A percentile compares a stretch with the other conserved stretches of the same genome.
These are phyloP conservation scores for Pyricularia grisea DNA, from an alignment of 2,329 filamentous ascomycete species.

Conservation along the genomic window DNA sequence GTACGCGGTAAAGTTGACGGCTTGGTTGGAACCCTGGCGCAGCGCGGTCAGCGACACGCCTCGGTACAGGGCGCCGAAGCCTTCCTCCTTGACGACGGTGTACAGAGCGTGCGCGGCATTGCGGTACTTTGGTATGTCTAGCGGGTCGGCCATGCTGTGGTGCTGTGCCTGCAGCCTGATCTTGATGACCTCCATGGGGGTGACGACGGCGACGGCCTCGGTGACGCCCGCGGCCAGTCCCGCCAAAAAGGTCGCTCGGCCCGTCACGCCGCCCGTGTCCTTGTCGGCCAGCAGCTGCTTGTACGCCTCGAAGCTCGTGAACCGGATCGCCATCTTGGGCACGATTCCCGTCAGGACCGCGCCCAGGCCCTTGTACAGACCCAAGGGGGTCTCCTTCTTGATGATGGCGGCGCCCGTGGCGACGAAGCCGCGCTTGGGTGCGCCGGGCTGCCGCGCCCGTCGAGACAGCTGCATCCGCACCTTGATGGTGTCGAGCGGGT, in stretches of 20 bases:
- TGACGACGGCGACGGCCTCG: constrained; percentile 92
- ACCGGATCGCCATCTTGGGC: constrained; percentile 98
- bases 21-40: constrained; percentile 93
- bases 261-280: constrained; percentile 56
- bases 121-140: constrained; percentile 94
- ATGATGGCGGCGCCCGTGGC: constrained; percentile 81
- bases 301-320: constrained; percentile 94
- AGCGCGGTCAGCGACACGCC: constrained; percentile 90
- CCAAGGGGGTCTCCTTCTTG: constrained; percentile 80
- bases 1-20: constrained; percentile 98
- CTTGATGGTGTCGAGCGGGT: constrained; percentile 96
- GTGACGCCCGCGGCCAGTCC: constrained; percentile 90
- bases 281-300: constrained; percentile 71
- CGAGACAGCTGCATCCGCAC: constrained; percentile 98
- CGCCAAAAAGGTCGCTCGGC: constrained; percentile 58
- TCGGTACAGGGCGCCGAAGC: constrained; percentile 76
- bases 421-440: constrained; percentile 81
- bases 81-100: constrained; percentile 89
- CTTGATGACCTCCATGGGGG: constrained; percentile 98
- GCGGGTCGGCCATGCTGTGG: constrained; percentile 93
- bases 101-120: constrained; percentile 78
- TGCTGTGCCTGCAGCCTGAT: constrained; percentile 97
- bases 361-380: constrained; percentile 95
- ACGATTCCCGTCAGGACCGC: constrained; percentile 94
- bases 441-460: constrained; percentile 71